These are phyloP conservation scores for Salix brachista DNA, from an alignment of 345 rosid genomes.

Conservation along the genomic window DNA sequence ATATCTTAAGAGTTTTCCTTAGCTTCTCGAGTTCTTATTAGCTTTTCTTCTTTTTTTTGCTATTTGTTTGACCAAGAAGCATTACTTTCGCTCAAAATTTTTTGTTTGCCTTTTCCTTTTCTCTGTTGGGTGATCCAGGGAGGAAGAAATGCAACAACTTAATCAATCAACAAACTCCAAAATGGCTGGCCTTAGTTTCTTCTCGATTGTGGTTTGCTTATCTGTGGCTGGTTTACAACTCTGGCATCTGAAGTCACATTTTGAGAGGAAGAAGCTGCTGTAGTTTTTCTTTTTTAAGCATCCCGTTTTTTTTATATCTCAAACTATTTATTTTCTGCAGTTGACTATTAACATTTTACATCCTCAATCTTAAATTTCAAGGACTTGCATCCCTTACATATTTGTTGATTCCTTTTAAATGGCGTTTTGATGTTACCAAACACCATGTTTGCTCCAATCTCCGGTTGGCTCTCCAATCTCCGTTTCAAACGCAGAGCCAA, in stretches of 20 bases:
- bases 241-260: slow-evolving; percentile 85
- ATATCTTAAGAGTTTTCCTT: neutral
- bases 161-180: slow-evolving; percentile 59
- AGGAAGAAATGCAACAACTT: slow-evolving; percentile 77
- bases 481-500: too few species aligned
- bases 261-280: slow-evolving; percentile 83
- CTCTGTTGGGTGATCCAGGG: slow-evolving; percentile 37
- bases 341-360: neutral
- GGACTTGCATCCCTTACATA: neutral
- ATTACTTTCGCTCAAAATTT: too few species aligned
- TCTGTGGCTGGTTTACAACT: slow-evolving; percentile 69
- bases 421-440: too few species aligned
- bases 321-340: neutral
- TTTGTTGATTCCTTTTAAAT: neutral
- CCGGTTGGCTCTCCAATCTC: too few species aligned
- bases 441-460: too few species aligned
- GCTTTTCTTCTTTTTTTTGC: neutral
- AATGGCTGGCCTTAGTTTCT: slow-evolving; percentile 55
- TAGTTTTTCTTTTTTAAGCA: slow-evolving; percentile 15
- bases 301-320: too few species aligned
- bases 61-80: neutral
- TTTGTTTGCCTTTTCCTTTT: neutral
- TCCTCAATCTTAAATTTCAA: neutral
- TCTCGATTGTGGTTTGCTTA: slow-evolving; percentile 64
- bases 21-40: too few species aligned